Evolutionary conservation across 1,284 basidiomycete genomes (phyloP).

Genomic region (Trametes polyzona): DNA sequence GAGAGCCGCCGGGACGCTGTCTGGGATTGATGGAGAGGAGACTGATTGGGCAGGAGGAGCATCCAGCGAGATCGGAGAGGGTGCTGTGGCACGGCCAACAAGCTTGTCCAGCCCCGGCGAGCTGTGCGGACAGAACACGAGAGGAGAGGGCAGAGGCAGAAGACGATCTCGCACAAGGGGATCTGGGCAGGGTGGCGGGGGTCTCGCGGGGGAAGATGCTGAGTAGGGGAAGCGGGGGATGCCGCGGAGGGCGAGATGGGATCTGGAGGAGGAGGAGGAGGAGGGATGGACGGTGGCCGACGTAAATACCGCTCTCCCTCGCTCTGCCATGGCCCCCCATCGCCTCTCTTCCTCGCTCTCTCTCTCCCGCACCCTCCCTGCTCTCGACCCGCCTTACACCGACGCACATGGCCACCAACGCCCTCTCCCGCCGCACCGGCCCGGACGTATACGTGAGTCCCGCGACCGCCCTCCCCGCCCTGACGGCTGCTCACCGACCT

Average conservation of each 20-base stretch:
- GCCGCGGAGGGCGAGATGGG: neutral
- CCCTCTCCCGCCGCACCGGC: slow-evolving; percentile 7
- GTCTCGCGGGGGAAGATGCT: slow-evolving; percentile 3
- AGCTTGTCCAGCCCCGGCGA: too few relatives aligned
- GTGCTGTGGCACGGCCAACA: too few relatives aligned
- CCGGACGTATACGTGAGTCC: slow-evolving; percentile 47
- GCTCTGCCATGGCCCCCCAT: neutral
- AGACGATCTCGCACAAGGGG: neutral
- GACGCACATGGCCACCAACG: neutral
- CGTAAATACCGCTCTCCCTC: neutral
- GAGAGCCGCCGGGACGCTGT: too few relatives aligned
- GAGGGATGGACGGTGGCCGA: neutral
- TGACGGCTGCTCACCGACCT: neutral
- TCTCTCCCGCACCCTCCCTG: neutral
- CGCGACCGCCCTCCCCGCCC: neutral
- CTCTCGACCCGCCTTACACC: neutral
- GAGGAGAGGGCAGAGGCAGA: too few relatives aligned
- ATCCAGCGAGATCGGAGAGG: too few relatives aligned
- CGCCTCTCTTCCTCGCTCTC: neutral
- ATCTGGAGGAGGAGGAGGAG: neutral
- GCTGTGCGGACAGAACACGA: too few relatives aligned
- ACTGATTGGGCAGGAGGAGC: too few relatives aligned
- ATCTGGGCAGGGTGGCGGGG: neutral
- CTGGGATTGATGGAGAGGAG: too few relatives aligned
- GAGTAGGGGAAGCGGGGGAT: neutral